These are phyloP conservation scores for Peterozyma toletana DNA, from an alignment of 805 yeast genomes.

Conservation along the genomic window DNA sequence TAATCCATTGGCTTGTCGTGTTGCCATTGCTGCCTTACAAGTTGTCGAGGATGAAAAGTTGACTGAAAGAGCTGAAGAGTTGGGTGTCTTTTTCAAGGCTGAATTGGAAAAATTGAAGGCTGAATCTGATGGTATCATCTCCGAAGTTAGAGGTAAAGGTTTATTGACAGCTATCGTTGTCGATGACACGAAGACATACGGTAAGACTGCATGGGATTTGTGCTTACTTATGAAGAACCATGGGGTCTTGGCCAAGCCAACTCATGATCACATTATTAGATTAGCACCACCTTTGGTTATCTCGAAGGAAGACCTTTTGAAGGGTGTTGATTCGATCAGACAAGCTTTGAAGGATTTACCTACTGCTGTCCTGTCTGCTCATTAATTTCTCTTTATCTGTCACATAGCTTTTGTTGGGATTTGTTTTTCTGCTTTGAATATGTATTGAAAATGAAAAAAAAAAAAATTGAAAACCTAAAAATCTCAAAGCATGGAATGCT, in stretches of 20 bases:
- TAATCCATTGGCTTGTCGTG: constrained; percentile 89
- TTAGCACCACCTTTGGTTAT: constrained; percentile 95
- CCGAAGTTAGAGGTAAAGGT: constrained; percentile 78
- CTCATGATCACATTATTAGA: constrained; percentile 93
- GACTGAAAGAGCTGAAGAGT: constrained; percentile 64
- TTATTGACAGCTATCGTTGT: constrained; percentile 86
- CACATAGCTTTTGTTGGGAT: too few species aligned
- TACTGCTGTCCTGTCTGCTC: constrained; percentile 39
- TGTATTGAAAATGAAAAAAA: too few species aligned
- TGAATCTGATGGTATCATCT: constrained; percentile 45
- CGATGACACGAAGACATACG: constrained; percentile 75
- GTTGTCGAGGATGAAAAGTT: constrained; percentile 85
- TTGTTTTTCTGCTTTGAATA: too few species aligned
- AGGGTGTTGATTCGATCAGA: constrained; percentile 73
- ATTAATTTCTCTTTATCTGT: constrained; percentile 12
- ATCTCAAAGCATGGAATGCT: too few species aligned
- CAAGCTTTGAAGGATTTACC: constrained; percentile 51
- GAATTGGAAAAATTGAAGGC: constrained; percentile 48
- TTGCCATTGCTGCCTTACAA: constrained; percentile 87
- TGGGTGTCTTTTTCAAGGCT: constrained; percentile 64
- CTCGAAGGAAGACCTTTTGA: constrained; percentile 74
- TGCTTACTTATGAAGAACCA: constrained; percentile 82
- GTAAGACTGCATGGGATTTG: constrained; percentile 93
- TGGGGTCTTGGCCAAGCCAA: constrained; percentile 93
- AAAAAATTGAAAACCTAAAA: too few species aligned